Percentiles rank a stretch among this genome's conserved stretches.
These are phyloP conservation scores for Magnolia officinalis DNA, from an alignment of 164 flowering plant species.

Conservation along the genomic window DNA sequence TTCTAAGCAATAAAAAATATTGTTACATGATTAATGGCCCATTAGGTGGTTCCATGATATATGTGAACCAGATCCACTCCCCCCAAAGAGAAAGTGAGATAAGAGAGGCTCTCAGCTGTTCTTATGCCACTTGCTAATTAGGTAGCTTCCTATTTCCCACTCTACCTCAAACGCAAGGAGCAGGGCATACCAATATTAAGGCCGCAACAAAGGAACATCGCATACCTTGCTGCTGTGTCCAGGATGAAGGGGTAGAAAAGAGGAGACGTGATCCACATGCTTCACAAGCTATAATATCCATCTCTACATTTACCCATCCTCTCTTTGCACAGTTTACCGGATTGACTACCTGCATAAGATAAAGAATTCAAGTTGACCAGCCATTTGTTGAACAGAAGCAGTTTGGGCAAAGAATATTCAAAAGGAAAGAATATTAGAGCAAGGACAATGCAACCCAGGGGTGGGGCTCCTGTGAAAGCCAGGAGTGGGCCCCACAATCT, in stretches of 20 bases:
- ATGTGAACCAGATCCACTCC: neutral
- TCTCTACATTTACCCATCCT: slow-evolving; percentile 93
- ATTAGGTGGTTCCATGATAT: neutral
- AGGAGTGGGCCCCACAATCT: no score
- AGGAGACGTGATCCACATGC: slow-evolving; percentile 86
- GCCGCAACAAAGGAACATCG: slow-evolving; percentile 3
- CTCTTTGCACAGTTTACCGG: slow-evolving; percentile 92
- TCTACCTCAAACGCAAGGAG: neutral
- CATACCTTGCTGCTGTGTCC: slow-evolving; percentile 82
- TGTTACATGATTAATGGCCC: neutral
- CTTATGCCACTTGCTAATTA: neutral
- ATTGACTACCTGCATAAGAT: slow-evolving; percentile 54
- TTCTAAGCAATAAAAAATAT: neutral
- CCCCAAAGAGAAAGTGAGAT: neutral
- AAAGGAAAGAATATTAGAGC: no score
- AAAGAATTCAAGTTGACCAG: neutral
- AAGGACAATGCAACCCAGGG: no score
- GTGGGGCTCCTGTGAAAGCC: no score
- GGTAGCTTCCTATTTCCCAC: neutral
- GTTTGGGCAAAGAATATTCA: neutral
- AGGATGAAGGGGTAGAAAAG: slow-evolving; percentile 80
- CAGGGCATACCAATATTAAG: neutral
- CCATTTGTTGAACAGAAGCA: neutral
- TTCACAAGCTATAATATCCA: slow-evolving; percentile 84
- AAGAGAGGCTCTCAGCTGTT: neutral